A percentile compares a stretch with the other conserved stretches of the same genome.
Conservation (phyloP, 192 early-diverging fungal genomes). For the Coemansia sp. region DNA sequence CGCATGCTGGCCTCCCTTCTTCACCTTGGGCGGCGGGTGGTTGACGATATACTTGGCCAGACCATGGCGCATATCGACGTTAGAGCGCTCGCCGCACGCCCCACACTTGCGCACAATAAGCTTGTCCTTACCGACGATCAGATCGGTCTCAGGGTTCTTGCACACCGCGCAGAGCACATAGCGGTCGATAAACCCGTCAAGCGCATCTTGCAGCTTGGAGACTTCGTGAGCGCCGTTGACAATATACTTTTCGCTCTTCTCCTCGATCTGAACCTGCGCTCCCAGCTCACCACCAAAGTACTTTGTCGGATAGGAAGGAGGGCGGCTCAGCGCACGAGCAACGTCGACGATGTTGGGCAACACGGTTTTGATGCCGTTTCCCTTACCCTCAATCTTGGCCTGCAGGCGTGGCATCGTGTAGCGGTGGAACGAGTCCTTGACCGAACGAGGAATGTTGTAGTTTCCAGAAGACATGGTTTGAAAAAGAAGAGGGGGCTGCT, state of each 20-base stretch:
- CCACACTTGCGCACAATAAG: conserved; percentile 78
- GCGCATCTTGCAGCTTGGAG: conserved; percentile 74
- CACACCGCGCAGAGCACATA: conserved; percentile 93
- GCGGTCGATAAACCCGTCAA: conserved; percentile 92
- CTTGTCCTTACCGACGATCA: conserved; percentile 66
- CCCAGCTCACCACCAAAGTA: conserved; percentile 97
- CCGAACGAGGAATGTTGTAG: conserved; percentile 88
- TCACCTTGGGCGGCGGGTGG: conserved; percentile 75
- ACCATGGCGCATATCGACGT: conserved; percentile 88
- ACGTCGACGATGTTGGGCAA: conserved; percentile 96
- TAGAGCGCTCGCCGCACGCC: conserved; percentile 84
- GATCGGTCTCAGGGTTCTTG: conserved; percentile 96
- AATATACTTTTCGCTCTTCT: conserved; percentile 89
- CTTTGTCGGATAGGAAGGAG: conserved; percentile 84
- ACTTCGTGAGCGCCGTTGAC: conserved; percentile 95
- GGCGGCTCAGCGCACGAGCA: conserved; percentile 83
- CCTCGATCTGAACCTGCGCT: conserved; percentile 88
- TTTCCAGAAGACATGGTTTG: conserved; percentile 32
- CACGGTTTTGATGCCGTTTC: conserved; percentile 99
- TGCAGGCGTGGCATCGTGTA: conserved; percentile 98
- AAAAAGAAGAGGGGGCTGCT: no score
- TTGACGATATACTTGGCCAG: conserved; percentile 88
- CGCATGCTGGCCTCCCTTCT: conserved; percentile 60
- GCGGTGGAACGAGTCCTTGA: conserved; percentile 93
- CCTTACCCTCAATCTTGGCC: conserved; percentile 93